Evolutionary conservation across 208 protist genomes (phyloP).

Genomic region (Acanthamoeba sp.): DNA sequence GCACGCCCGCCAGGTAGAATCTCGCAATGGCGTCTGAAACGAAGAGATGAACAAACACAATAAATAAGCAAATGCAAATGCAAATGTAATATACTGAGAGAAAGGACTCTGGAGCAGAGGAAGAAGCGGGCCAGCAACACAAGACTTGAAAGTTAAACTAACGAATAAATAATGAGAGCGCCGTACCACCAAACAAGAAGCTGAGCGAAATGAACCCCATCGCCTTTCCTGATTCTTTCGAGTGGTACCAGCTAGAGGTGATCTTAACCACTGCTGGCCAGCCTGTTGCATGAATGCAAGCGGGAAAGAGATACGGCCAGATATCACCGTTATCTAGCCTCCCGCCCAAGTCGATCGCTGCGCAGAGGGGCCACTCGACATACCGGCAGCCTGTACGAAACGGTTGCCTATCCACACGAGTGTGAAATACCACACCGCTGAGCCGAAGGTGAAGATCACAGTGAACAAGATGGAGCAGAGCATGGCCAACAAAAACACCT

Average conservation of each 20-base stretch:
- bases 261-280: slow-evolving; percentile 67
- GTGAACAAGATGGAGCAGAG: background rate
- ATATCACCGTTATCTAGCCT: too few species aligned
- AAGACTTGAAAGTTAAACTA: too few species aligned
- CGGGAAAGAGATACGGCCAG: too few species aligned
- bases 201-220: slow-evolving; percentile 73
- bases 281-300: background rate
- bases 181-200: slow-evolving; percentile 56
- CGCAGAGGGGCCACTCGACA: background rate
- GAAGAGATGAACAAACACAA: background rate
- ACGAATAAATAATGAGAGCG: too few species aligned
- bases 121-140: too few species aligned
- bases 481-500: slow-evolving; percentile 70
- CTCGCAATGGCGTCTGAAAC: slow-evolving; percentile 25
- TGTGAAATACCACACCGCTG: slow-evolving; percentile 53
- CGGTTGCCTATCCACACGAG: slow-evolving; percentile 62
- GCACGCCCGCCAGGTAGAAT: slow-evolving; percentile 61
- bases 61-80: too few species aligned
- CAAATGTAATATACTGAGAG: too few species aligned
- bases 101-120: too few species aligned
- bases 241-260: slow-evolving; percentile 33
- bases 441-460: slow-evolving; percentile 52
- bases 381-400: slow-evolving; percentile 55
- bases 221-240: slow-evolving; percentile 36
- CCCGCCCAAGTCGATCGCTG: too few species aligned